Percentiles rank a stretch among this genome's conserved stretches.
These are phyloP conservation scores for Macrotyloma uniflorum DNA, from an alignment of 306 rosid genomes.

Conservation along the genomic window DNA sequence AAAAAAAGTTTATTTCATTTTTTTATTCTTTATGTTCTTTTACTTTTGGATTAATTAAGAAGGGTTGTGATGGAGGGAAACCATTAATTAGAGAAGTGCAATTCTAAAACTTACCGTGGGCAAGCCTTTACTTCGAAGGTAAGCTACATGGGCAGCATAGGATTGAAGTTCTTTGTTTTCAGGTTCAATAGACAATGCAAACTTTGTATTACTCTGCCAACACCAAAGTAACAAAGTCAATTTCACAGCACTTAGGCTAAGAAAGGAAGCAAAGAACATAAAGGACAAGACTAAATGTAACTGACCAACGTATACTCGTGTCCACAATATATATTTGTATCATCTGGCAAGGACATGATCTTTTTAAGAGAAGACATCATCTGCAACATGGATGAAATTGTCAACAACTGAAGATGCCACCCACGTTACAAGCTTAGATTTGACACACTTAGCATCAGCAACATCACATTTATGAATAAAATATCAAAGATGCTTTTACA, in stretches of 20 bases:
- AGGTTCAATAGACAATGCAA: slow-evolving; percentile 86
- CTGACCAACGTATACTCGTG: slow-evolving; percentile 93
- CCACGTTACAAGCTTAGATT: not conserved
- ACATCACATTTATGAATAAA: not conserved
- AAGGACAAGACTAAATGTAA: slow-evolving; percentile 1
- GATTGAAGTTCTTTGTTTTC: slow-evolving; percentile 78
- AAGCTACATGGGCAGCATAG: slow-evolving; percentile 68
- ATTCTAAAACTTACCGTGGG: slow-evolving; percentile 68
- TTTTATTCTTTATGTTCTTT: too few species aligned
- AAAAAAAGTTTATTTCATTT: too few species aligned
- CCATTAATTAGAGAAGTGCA: not conserved
- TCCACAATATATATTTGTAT: slow-evolving; percentile 80
- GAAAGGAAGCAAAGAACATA: slow-evolving; percentile 25
- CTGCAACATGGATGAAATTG: slow-evolving; percentile 55
- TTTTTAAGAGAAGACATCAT: slow-evolving; percentile 81
- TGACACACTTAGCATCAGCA: slow-evolving; percentile 7
- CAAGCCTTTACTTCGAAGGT: slow-evolving; percentile 77
- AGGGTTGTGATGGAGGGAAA: not conserved
- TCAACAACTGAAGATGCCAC: slow-evolving; percentile 17
- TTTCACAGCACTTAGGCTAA: not conserved
- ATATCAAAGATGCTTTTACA: not conserved
- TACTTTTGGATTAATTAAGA: not conserved
- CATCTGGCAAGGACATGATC: slow-evolving; percentile 83
- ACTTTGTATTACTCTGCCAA: slow-evolving; percentile 82
- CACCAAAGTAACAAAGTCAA: slow-evolving; percentile 36